Evolutionary conservation across 2,329 filamentous ascomycete genomes (phyloP), one percentile per base, ranked within the genome.

Genomic region (Penicillium sp.): DNA sequence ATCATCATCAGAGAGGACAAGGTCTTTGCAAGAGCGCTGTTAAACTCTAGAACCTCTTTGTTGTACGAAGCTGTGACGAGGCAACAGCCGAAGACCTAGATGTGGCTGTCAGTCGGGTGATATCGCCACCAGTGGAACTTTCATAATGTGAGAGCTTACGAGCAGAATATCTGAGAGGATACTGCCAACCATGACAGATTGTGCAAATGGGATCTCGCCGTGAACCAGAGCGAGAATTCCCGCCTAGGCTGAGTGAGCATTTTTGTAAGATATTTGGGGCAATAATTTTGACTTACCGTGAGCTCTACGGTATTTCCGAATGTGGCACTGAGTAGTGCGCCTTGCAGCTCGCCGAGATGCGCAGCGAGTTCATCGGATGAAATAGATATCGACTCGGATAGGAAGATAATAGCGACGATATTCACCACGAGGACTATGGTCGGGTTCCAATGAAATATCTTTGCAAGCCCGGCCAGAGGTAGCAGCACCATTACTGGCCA

Each of bases 101-200:
- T 21, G 18, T 9, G 6, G n/a, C 5, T 38, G 23, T 29, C n/a
- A 46, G 29, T 42, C 31, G 7, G 16, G 18, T n/a, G 10, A 38
- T 21, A 34, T 23, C 9, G 10, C 16, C 21, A 21, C 10, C 40
- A 16, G 6, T 18, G 2, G 16, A 3, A 15, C 3, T 9, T 29
- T 12, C 3, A 9, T 12, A 5, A 21, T 8, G 6, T 15, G 8
- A 7, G 21, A 2, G 21, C 55, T 40, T 25, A 61, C 91, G 38
- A 96, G 84, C 7, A 96, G 81, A 59, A 95, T 84, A 75, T 96
- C 96, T 59, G 91, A 95, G 34, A 96, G 80, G 64, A 96, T 93
- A 64, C 88, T 91, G 41, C 91, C 91, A 34, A 96, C 84, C 90
- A 96, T 95, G 55, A 89, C 92, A 23, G 91, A 87, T 75, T 96